phyloP scores from a whole-genome alignment of 768 basidiomycete species.

The Kwoniella heveanensis region DNA sequence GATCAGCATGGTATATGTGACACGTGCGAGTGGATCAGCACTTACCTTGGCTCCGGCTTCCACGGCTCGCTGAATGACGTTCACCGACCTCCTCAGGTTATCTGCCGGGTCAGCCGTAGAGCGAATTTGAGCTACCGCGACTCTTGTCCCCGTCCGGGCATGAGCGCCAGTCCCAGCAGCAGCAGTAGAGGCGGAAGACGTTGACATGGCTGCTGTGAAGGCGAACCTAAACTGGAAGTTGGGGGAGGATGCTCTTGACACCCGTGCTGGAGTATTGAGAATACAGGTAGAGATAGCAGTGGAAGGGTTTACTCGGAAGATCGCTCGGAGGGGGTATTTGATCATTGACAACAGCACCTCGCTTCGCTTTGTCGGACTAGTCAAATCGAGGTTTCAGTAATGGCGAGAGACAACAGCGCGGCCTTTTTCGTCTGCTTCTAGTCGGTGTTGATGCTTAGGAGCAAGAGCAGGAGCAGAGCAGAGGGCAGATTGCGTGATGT shows the following conservation, averaged over 20 bases:
- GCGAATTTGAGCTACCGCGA: constrained; percentile 41
- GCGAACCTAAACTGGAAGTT: too few species aligned
- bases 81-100: constrained; percentile 39
- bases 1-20: too few species aligned
- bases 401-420: too few species aligned
- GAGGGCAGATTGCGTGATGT: not conserved
- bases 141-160: constrained; percentile 4
- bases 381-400: too few species aligned
- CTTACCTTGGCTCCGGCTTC: constrained; percentile 45
- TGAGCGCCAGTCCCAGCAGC: not conserved
- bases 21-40: too few species aligned
- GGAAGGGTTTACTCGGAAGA: not conserved
- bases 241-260: too few species aligned
- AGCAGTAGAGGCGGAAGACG: not conserved
- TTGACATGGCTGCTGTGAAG: not conserved
- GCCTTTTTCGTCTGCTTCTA: too few species aligned
- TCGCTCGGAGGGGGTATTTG: not conserved
- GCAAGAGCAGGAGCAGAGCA: too few species aligned
- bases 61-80: constrained; percentile 38
- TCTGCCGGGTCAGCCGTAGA: constrained; percentile 39
- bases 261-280: too few species aligned
- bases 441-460: too few species aligned
- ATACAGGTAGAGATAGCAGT: not conserved
- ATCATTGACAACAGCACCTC: constrained; percentile 1
- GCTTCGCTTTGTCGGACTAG: too few species aligned